phyloP scores from a whole-genome alignment of 768 basidiomycete genomes.

The Lactifluus hygrophoroides region DNA sequence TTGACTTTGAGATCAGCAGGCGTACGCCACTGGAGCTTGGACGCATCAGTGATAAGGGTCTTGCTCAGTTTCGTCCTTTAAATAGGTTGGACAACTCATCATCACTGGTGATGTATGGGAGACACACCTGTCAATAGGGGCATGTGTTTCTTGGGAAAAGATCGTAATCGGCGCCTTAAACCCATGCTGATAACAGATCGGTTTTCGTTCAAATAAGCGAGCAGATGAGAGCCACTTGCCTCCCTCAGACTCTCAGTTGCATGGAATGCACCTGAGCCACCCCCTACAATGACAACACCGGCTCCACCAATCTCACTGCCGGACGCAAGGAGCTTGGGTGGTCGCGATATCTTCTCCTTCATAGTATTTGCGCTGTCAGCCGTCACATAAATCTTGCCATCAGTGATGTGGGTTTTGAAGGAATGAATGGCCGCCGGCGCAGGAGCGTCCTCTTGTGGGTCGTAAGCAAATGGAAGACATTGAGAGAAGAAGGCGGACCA shows the following conservation, averaged over 20 bases:
- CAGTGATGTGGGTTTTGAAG: slow-evolving; percentile 56
- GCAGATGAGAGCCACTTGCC: slow-evolving; percentile 34
- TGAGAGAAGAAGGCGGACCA: slow-evolving; percentile 33
- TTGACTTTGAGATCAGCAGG: slow-evolving; percentile 70
- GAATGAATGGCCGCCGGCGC: slow-evolving; percentile 73
- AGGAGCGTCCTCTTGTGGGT: slow-evolving; percentile 69
- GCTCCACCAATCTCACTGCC: slow-evolving; percentile 41
- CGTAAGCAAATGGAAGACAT: slow-evolving; percentile 17
- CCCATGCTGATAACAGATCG: slow-evolving; percentile 44
- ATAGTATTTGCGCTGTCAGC: slow-evolving; percentile 53
- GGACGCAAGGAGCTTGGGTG: slow-evolving; percentile 45
- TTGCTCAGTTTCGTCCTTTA: slow-evolving; percentile 83
- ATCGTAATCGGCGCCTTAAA: slow-evolving; percentile 72
- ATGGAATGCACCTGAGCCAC: slow-evolving; percentile 72
- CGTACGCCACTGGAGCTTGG: slow-evolving; percentile 68
- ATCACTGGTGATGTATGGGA: background rate
- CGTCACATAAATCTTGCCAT: slow-evolving; percentile 73
- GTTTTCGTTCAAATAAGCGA: background rate
- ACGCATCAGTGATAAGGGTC: slow-evolving; percentile 64
- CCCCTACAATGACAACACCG: slow-evolving; percentile 79
- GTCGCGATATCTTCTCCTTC: slow-evolving; percentile 58
- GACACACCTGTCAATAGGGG: slow-evolving; percentile 73
- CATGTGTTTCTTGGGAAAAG: slow-evolving; percentile 67
- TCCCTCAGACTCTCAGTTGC: slow-evolving; percentile 75
- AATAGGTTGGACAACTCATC: background rate